Base-by-base conservation (phyloP, 768 basidiomycete species). In the Boletus fagicola region DNA sequence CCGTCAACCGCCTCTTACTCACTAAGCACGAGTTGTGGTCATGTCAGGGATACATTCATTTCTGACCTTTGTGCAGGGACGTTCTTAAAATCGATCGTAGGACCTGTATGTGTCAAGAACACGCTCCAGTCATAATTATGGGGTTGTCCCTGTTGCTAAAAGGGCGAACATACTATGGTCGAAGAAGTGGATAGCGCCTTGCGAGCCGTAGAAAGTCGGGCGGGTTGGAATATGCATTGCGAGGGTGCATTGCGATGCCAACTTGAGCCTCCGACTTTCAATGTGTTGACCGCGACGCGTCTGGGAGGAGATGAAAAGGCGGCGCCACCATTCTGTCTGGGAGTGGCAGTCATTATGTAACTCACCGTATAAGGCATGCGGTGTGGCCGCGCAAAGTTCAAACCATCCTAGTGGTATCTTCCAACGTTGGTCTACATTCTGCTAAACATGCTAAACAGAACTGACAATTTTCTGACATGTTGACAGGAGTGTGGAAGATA, bases 31-130 rank as follows among this genome's bases (percentile, higher is more conserved):
- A 7, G 30, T 8, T 5, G n/a, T 49, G 54, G 33, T 30, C 30
- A 31, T 20, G 36, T 30, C 54, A 58, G 35, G 18, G 40, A 4
- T 22, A 33, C 28, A 47, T 28, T 42, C 49, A 11, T 1, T 26
- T 58, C 60, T 63, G 35, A 89, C 91, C 88, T 80, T 69, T 91
- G 86, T 4, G 90, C 84, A 1, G 68, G 68, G n/a, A 83, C 78
- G 65, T 89, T 77, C 64, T 86, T 82, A 68, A 94, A 98, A 68
- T 97, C 83, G 56, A 97, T 87, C 0, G 79, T 80, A 20, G 70
- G 59, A 9, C 70, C 72, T 45, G 51, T 65, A 30, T 65, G 62
- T 4, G 63, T 71, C 57, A 61, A 64, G 51, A 69, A 54, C 28
- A 71, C 49, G 60, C 70, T 73, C 60, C 53, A 57, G 8, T 54